phyloP scores from a whole-genome alignment of 23 red algal genomes.

The Gracilariopsis chorda region DNA sequence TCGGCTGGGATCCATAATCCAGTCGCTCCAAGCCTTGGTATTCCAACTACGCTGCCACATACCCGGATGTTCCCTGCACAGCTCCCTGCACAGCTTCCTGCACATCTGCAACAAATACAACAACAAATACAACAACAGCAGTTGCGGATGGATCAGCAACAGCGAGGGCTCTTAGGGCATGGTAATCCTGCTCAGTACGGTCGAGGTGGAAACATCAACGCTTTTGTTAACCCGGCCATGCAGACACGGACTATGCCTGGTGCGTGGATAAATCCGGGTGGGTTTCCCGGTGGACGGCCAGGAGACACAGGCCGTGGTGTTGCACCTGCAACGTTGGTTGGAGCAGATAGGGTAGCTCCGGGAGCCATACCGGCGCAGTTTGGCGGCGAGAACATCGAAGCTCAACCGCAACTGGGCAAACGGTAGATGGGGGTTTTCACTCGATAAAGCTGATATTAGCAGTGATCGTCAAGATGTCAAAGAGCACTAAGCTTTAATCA shows the following conservation, averaged over 20 bases:
- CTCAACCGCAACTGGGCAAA: background rate
- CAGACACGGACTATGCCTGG: background rate
- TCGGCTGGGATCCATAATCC: background rate
- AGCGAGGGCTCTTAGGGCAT: background rate
- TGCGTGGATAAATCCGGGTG: background rate
- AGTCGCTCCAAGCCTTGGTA: background rate
- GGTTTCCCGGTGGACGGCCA: background rate
- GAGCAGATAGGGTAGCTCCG: background rate
- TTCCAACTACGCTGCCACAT: background rate
- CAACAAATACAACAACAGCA: conserved; percentile 24
- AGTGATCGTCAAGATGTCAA: no score
- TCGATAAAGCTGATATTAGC: no score
- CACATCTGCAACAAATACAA: conserved; percentile 12
- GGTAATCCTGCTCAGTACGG: background rate
- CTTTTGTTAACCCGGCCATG: background rate
- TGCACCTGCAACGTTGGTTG: background rate
- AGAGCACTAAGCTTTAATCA: no score
- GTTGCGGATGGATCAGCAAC: background rate
- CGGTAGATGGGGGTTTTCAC: background rate
- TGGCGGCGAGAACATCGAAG: background rate
- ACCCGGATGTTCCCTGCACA: background rate
- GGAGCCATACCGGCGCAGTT: background rate
- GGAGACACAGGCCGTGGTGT: background rate
- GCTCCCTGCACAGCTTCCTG: background rate
- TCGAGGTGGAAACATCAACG: background rate